A percentile compares a stretch with the other conserved stretches of the same genome.
Evolutionary conservation across 192 early-diverging fungal species (phyloP).

Genomic region (Chytriomyces sp.): DNA sequence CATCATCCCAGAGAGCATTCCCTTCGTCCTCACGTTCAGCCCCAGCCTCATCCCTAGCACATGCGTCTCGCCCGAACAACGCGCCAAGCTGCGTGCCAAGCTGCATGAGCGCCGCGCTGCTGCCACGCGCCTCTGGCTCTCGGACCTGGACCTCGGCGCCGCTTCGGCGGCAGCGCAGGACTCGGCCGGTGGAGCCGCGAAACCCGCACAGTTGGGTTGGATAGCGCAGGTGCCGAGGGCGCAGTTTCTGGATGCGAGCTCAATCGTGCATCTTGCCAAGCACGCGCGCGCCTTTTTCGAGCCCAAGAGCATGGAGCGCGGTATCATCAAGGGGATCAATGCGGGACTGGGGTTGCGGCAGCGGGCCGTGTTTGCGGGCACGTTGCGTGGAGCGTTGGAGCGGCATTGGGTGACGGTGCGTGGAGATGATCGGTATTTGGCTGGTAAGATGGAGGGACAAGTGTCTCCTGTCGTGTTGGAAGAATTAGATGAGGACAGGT

Average conservation of each 20-base stretch:
- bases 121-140: not conserved
- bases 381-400: not conserved
- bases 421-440: constrained; percentile 23
- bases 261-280: constrained; percentile 12
- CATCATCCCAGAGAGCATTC: constrained; percentile 9
- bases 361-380: not conserved
- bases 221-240: not conserved
- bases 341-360: constrained; percentile 14
- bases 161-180: not conserved
- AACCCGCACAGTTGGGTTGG: not conserved
- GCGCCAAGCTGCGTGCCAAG: not conserved
- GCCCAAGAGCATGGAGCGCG: not conserved
- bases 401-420: constrained; percentile 7
- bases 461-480: too few species aligned
- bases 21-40: constrained; percentile 10
- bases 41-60: constrained; percentile 14
- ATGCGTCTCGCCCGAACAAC: constrained; percentile 2
- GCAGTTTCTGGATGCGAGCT: not conserved
- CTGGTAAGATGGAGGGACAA: not conserved
- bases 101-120: not conserved
- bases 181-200: not conserved
- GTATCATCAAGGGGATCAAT: constrained; percentile 6
- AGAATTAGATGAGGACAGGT: not conserved
- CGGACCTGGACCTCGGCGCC: not conserved
- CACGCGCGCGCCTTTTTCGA: constrained; percentile 26